A percentile compares a stretch with the other conserved stretches of the same genome.
phyloP scores from a whole-genome alignment of 345 rosid genomes.

The Eucalyptus grandis region DNA sequence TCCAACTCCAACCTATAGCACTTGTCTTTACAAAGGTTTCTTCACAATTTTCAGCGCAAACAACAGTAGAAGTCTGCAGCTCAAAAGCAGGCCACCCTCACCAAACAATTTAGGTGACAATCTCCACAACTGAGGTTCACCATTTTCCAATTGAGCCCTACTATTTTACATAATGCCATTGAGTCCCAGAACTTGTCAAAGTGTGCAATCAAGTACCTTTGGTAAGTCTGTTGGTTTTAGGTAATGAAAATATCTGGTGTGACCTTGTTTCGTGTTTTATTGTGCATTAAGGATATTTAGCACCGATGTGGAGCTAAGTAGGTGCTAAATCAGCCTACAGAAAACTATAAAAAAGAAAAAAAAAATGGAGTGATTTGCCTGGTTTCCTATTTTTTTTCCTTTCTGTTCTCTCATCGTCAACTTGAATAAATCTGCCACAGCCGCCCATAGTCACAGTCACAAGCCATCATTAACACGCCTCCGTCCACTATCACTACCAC shows the following conservation, averaged over 20 bases:
- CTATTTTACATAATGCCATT: neutral
- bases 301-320: neutral
- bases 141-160: neutral
- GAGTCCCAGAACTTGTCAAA: neutral
- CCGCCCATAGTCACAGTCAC: neutral
- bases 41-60: neutral
- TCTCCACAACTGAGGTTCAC: neutral
- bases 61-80: neutral
- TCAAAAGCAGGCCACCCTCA: neutral
- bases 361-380: neutral
- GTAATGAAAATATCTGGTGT: neutral
- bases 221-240: neutral
- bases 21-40: neutral
- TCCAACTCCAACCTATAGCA: neutral
- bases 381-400: neutral
- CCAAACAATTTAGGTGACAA: neutral
- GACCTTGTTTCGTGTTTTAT: neutral
- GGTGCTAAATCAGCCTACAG: neutral
- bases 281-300: neutral
- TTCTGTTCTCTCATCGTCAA: neutral
- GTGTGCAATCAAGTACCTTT: neutral
- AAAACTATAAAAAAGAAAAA: neutral
- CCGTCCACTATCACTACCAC: neutral
- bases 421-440: neutral
- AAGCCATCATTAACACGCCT: neutral